Conservation (phyloP, 306 rosid genomes). For the Myrica gale region DNA sequence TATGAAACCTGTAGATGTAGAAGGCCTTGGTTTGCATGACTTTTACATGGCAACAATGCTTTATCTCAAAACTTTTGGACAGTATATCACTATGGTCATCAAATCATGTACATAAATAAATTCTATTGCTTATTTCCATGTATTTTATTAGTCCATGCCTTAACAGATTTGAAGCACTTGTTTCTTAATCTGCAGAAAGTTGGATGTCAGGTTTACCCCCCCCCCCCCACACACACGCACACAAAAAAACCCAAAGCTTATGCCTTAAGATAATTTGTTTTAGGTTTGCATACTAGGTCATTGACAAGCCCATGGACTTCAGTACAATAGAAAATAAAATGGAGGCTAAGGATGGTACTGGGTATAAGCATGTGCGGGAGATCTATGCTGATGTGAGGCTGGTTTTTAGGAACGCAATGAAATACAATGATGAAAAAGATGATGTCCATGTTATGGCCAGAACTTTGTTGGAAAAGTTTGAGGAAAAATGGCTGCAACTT, state of each 20-base stretch:
- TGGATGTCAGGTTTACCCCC: too few relatives aligned
- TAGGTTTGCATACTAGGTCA: constrained; percentile 50
- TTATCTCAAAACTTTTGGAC: background rate
- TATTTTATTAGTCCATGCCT: background rate
- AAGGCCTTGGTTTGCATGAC: constrained; percentile 83
- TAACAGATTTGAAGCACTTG: background rate
- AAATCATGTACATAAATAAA: background rate
- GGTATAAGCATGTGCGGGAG: constrained; percentile 78
- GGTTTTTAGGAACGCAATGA: constrained; percentile 86
- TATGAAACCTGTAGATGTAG: constrained; percentile 94
- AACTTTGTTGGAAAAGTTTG: constrained; percentile 75
- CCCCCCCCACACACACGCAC: too few relatives aligned
- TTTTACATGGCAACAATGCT: constrained; percentile 59
- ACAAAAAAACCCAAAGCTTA: too few relatives aligned
- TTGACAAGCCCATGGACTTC: constrained; percentile 98
- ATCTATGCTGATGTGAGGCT: constrained; percentile 75
- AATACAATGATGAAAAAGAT: constrained; percentile 78
- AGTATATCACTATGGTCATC: background rate
- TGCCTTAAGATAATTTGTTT: constrained; percentile 13
- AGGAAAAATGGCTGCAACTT: constrained; percentile 89
- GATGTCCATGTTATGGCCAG: constrained; percentile 92
- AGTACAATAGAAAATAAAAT: constrained; percentile 83
- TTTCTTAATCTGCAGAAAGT: too few relatives aligned
- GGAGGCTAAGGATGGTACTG: constrained; percentile 84
- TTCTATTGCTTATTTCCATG: background rate